phyloP scores from a whole-genome alignment of 768 basidiomycete genomes.

The Porphyrellus cyaneotinctus region DNA sequence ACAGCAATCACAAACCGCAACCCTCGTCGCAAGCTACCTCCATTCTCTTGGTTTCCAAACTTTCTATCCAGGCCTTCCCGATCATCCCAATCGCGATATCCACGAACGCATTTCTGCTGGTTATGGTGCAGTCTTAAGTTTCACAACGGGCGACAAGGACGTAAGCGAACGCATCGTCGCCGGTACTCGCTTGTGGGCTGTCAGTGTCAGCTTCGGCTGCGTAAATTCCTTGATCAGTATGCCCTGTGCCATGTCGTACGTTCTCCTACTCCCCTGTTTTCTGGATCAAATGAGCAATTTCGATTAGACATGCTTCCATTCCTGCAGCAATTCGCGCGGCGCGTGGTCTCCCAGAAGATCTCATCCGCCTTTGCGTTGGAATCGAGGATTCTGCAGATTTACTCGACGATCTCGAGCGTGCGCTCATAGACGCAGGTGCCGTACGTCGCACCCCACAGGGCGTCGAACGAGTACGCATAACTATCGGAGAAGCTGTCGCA shows the following conservation, averaged over 20 bases:
- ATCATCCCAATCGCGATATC: conserved; percentile 81
- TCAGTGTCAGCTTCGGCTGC: conserved; percentile 96
- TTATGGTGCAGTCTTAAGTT: conserved; percentile 90
- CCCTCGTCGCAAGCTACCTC: conserved; percentile 84
- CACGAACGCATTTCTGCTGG: conserved; percentile 90
- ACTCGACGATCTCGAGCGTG: conserved; percentile 90
- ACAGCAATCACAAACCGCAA: conserved; percentile 80
- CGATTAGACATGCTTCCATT: conserved; percentile 85
- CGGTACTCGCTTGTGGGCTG: conserved; percentile 91
- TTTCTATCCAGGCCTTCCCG: conserved; percentile 84
- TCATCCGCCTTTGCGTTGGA: conserved; percentile 96
- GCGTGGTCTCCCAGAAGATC: conserved; percentile 95
- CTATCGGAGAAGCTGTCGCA: conserved; percentile 61
- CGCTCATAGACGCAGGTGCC: conserved; percentile 88
- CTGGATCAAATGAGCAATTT: neutral
- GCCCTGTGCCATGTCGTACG: conserved; percentile 99
- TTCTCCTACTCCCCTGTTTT: conserved; percentile 22
- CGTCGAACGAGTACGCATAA: conserved; percentile 43
- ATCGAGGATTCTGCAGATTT: conserved; percentile 95
- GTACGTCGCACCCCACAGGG: conserved; percentile 52
- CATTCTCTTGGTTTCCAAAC: conserved; percentile 81
- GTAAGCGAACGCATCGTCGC: conserved; percentile 92
- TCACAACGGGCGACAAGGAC: conserved; percentile 88
- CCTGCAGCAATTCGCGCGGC: conserved; percentile 93
- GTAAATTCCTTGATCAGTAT: conserved; percentile 98